Percentiles rank a stretch among this genome's conserved stretches.
Conservation (phyloP, 1,139 yeast genomes). For the Pichia sp. region DNA sequence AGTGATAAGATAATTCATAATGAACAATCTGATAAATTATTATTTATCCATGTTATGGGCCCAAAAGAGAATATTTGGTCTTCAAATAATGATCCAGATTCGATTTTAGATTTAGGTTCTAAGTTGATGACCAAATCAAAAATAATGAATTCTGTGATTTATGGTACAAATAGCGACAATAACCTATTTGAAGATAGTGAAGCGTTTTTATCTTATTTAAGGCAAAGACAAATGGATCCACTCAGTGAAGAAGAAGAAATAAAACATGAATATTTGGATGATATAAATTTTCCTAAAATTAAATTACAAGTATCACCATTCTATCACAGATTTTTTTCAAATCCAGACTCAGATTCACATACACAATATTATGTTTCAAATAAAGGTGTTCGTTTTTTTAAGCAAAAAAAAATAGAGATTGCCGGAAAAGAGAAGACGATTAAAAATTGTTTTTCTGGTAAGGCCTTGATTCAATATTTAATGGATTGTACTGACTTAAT, state of each 20-base stretch:
- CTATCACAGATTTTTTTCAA: conserved; percentile 71
- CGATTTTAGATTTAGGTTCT: conserved; percentile 18
- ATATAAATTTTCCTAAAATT: neutral
- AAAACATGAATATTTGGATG: neutral
- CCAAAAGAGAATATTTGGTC: conserved; percentile 64
- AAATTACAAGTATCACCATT: conserved; percentile 48
- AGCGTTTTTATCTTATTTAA: conserved; percentile 14
- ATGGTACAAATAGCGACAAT: neutral
- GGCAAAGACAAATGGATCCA: conserved; percentile 12
- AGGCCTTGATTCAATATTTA: conserved; percentile 79
- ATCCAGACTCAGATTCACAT: conserved; percentile 83
- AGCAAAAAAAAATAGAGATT: conserved; percentile 34
- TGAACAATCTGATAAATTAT: conserved; percentile 54
- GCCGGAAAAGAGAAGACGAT: conserved; percentile 23
- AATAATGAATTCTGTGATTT: neutral
- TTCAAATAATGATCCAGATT: conserved; percentile 42
- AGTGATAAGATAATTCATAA: conserved; percentile 63
- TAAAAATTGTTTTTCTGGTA: conserved; percentile 59
- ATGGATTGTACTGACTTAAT: conserved; percentile 80
- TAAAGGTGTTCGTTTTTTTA: conserved; percentile 60
- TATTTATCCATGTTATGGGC: conserved; percentile 66
- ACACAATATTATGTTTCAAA: conserved; percentile 68
- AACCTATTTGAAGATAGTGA: conserved; percentile 4
- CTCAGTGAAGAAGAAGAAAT: neutral
- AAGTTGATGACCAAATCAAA: conserved; percentile 1